Evolutionary conservation across 805 yeast species (phyloP).

Genomic region (Yamadazyma olivae): DNA sequence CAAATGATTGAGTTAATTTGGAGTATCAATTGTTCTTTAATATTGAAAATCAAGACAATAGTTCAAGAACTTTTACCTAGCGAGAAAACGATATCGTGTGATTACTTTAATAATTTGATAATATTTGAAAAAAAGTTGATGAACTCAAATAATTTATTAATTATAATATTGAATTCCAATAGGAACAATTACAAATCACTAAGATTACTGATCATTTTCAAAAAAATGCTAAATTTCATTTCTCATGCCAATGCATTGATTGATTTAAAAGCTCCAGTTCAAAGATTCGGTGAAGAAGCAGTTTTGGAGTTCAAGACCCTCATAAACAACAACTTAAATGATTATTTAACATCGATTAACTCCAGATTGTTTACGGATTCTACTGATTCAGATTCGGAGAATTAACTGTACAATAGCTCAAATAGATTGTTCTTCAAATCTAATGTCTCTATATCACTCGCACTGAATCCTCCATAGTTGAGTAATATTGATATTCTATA

Average conservation of each 20-base stretch:
- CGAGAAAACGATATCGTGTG: not conserved
- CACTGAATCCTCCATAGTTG: too few relatives aligned
- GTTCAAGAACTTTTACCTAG: not conserved
- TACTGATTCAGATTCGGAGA: too few relatives aligned
- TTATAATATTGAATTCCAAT: constrained; percentile 4
- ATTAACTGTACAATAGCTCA: too few relatives aligned
- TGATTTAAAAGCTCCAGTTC: not conserved
- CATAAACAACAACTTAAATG: not conserved
- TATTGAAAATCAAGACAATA: constrained; percentile 1
- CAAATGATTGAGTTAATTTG: constrained; percentile 2
- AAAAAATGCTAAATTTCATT: not conserved
- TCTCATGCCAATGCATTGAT: not conserved
- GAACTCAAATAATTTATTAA: constrained; percentile 2
- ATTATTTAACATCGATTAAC: not conserved
- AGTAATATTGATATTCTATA: too few relatives aligned
- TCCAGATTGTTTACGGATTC: constrained; percentile 2
- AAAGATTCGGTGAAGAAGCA: not conserved
- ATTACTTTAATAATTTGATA: constrained; percentile 3
- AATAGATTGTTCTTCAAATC: too few relatives aligned
- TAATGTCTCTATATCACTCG: too few relatives aligned
- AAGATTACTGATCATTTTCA: not conserved
- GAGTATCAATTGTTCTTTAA: constrained; percentile 2
- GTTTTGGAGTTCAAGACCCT: constrained; percentile 1
- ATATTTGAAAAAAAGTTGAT: constrained; percentile 2
- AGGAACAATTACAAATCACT: not conserved